Conservation (phyloP, 306 rosid genomes). For the Casuarina glauca region DNA sequence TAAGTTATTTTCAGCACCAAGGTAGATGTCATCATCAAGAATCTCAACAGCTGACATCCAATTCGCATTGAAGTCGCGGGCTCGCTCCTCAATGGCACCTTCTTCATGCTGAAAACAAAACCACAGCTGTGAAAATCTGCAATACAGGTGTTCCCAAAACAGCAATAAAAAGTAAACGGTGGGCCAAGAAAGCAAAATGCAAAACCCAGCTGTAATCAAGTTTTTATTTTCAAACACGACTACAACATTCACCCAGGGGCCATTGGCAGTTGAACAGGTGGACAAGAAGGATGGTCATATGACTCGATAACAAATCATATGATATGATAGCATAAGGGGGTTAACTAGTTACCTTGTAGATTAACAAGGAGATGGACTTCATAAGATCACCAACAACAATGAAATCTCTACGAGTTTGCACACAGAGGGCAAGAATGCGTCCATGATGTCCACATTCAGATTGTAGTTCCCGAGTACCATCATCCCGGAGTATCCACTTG, state of each 20-base stretch:
- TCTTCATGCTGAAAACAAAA: constrained; percentile 77
- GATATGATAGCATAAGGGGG: neutral
- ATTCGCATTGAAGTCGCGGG: constrained; percentile 93
- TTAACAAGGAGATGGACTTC: constrained; percentile 31
- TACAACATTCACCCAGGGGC: neutral
- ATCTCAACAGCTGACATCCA: constrained; percentile 99
- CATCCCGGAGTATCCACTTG: constrained; percentile 98
- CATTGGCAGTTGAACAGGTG: neutral
- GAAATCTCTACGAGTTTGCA: constrained; percentile 97
- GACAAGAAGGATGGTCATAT: neutral
- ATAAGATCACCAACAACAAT: neutral
- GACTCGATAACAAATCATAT: neutral
- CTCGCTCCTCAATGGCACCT: constrained; percentile 98
- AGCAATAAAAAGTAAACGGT: neutral
- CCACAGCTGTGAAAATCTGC: neutral
- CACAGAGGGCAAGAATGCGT: constrained; percentile 94
- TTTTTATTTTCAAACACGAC: neutral
- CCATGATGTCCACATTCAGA: constrained; percentile 99
- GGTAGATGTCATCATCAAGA: constrained; percentile 89
- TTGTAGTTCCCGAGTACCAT: constrained; percentile 86
- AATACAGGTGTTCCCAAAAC: neutral
- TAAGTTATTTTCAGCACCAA: constrained; percentile 81
- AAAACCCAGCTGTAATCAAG: neutral
- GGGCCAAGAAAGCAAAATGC: neutral
- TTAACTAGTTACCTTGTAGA: constrained; percentile 73